Conservation (phyloP, 805 yeast genomes). For the Saccharomycopsis oosterbeekiorum region DNA sequence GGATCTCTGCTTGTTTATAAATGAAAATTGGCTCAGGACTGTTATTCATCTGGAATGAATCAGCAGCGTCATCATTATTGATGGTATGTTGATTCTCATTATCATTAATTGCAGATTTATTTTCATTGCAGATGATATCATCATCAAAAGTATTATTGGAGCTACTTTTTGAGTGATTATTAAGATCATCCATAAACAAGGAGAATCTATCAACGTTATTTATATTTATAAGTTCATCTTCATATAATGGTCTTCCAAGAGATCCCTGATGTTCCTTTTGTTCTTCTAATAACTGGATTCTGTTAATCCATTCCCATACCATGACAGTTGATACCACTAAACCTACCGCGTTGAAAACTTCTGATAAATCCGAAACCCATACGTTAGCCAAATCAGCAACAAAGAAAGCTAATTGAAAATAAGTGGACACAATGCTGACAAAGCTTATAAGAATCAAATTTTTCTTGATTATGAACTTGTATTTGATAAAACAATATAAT, state of each 20-base stretch:
- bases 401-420: conserved; percentile 58
- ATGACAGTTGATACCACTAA: conserved; percentile 61
- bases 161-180: background rate
- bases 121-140: background rate
- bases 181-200: conserved; percentile 6
- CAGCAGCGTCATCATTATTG: background rate
- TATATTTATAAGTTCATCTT: conserved; percentile 41
- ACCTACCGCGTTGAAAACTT: conserved; percentile 62
- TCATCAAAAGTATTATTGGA: background rate
- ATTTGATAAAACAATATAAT: conserved; percentile 43
- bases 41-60: background rate
- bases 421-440: conserved; percentile 44
- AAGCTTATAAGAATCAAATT: conserved; percentile 46
- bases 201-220: conserved; percentile 17
- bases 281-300: conserved; percentile 47
- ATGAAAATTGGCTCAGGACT: background rate
- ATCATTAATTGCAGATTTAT: background rate
- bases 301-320: conserved; percentile 82
- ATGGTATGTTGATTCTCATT: background rate
- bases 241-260: conserved; percentile 65
- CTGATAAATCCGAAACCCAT: conserved; percentile 68
- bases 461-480: conserved; percentile 39
- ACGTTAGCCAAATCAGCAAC: conserved; percentile 66
- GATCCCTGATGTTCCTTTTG: conserved; percentile 59
- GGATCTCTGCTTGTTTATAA: background rate